Conservation (phyloP, 1,284 basidiomycete genomes). For the Fomitopsis schrenkii region DNA sequence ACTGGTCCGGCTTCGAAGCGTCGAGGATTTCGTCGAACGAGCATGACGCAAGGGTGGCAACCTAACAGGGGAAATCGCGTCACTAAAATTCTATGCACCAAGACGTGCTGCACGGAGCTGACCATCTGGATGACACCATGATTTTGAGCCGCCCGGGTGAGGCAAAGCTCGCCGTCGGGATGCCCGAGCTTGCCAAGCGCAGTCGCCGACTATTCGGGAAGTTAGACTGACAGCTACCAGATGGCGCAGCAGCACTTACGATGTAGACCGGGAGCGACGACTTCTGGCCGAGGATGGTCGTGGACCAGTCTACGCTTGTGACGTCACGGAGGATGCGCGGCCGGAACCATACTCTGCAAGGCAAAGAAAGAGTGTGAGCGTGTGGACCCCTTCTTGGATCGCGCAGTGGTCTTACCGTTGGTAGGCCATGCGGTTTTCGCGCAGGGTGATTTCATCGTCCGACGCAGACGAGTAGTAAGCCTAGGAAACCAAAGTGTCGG, state of each 20-base stretch:
- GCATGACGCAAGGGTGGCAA: constrained; percentile 85
- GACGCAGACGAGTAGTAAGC: constrained; percentile 65
- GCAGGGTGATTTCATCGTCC: constrained; percentile 63
- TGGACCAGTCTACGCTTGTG: constrained; percentile 54
- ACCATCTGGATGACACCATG: constrained; percentile 89
- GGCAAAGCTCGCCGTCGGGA: constrained; percentile 85
- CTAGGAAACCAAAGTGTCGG: constrained; percentile 31
- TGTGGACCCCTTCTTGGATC: too few species aligned
- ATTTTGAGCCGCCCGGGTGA: constrained; percentile 83
- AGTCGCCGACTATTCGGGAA: constrained; percentile 54
- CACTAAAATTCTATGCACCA: too few species aligned
- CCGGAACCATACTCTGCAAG: constrained; percentile 64
- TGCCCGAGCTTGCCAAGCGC: constrained; percentile 91
- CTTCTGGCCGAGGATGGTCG: constrained; percentile 53
- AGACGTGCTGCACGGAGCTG: neutral
- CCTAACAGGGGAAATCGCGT: constrained; percentile 11
- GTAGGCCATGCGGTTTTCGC: constrained; percentile 68
- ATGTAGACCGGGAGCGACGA: constrained; percentile 63
- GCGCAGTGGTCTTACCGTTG: constrained; percentile 36
- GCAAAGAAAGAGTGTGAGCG: too few species aligned
- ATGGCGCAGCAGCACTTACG: constrained; percentile 12
- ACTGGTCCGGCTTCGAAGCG: constrained; percentile 67
- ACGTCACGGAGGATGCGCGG: constrained; percentile 70
- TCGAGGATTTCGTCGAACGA: constrained; percentile 88
- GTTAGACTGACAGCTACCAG: neutral